Evolutionary conservation across 345 rosid genomes (phyloP), one percentile per base, ranked within the genome.

Genomic region (Moricandia moricandioides): DNA sequence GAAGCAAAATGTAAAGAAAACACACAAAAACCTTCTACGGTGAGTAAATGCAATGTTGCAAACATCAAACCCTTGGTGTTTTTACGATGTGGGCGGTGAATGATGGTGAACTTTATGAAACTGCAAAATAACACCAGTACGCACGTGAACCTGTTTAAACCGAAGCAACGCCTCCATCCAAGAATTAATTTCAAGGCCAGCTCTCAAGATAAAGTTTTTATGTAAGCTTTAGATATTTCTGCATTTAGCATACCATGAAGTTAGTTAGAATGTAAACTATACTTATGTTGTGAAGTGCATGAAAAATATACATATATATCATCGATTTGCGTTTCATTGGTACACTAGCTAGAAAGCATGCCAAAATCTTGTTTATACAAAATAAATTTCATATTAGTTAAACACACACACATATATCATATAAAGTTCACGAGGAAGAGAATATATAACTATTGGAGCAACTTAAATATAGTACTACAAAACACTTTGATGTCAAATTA

Each of bases 201-300:
- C 64, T 75, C 27, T 31, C 34, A 69, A 35, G 13, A 59, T 30
- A 26, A 58, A 30, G 24, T 16, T 59, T 67, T 16, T 21, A 13
- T 29, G 62, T 29, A 17, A 60, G 43, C 57, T 13, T 60, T 52
- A 37, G 58, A 62, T 74, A 31, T 33, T 34, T 62, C 69, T 69
- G 64, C 59, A 35, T 69, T 11, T n/a, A 37, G 54, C 27, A 62
- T 54, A 18, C 26, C 10, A 9, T 62, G 49, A 69, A 14, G 35
- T 39, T 51, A 67, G 47, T 69, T 37, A 67, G 27, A 29, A 59
- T 43, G 47, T 45, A 26, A 11, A 24, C 60, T 55, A 24, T 55
- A 34, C 14, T 47, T 34, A 1, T 60, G 30, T 37, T 14, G 71
- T 54, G 17, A 54, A 37, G 9, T 54, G 70, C 55, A 9, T 67